These are phyloP conservation scores for Umbellularia californica DNA, from an alignment of 164 flowering plant species.

Conservation along the genomic window DNA sequence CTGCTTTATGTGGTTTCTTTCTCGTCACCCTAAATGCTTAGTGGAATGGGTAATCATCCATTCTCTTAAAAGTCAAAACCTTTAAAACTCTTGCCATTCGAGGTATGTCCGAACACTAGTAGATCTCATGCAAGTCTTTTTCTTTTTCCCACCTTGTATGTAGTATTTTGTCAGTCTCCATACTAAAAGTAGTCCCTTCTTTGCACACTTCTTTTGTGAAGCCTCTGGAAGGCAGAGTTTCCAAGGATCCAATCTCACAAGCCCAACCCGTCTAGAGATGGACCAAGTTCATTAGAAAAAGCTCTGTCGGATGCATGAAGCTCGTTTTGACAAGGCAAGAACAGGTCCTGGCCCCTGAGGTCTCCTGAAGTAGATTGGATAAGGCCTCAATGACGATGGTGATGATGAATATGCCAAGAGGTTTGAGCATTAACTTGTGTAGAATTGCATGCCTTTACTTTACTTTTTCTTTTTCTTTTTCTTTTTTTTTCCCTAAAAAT, in stretches of 20 bases:
- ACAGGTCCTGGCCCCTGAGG: too few relatives aligned
- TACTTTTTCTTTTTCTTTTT: too few relatives aligned
- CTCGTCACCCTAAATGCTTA: background rate
- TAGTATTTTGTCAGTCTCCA: background rate
- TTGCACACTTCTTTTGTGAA: conserved; percentile 1
- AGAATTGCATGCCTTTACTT: too few relatives aligned
- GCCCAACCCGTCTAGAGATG: background rate
- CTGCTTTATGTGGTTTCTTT: background rate
- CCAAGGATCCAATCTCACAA: background rate
- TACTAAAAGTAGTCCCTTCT: background rate
- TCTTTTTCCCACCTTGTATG: background rate
- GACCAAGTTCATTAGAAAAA: conserved; percentile 1
- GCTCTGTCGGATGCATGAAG: background rate
- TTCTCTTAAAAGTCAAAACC: background rate
- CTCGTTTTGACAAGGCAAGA: background rate
- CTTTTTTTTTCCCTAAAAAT: too few relatives aligned
- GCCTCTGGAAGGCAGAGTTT: background rate
- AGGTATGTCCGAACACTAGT: background rate
- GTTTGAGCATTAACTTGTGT: too few relatives aligned
- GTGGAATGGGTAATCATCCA: background rate
- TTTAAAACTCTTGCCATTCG: background rate
- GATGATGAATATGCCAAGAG: too few relatives aligned
- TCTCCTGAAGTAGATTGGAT: too few relatives aligned
- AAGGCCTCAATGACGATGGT: too few relatives aligned
- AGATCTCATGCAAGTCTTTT: background rate